Percentiles rank a stretch among this genome's conserved stretches.
Evolutionary conservation across 257 asterid genomes (phyloP).

Genomic region (Solanum medicagineum): DNA sequence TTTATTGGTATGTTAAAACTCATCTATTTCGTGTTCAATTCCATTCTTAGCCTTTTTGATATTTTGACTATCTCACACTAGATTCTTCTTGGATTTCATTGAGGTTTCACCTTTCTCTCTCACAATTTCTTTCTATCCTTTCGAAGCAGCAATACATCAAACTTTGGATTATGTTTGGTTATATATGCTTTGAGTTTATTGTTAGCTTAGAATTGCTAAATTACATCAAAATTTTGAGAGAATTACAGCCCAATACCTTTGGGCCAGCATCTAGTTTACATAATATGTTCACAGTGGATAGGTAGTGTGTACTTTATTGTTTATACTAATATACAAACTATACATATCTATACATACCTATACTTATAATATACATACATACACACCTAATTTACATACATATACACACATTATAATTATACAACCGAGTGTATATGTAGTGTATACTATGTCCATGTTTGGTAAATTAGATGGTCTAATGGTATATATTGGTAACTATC

Average conservation of each 20-base stretch:
- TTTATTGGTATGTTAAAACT: slow-evolving; percentile 48
- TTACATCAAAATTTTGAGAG: neutral
- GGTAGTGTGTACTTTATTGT: neutral
- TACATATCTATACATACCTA: neutral
- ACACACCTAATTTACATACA: neutral
- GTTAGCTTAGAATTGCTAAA: neutral
- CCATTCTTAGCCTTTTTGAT: neutral
- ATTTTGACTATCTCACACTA: neutral
- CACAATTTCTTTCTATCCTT: neutral
- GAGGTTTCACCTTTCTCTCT: neutral
- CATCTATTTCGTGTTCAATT: neutral
- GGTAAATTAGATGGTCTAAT: neutral
- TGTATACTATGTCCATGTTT: neutral
- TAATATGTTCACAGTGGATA: neutral
- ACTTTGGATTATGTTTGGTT: neutral
- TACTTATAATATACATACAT: neutral
- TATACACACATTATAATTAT: neutral
- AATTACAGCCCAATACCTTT: neutral
- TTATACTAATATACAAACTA: neutral
- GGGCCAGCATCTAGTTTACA: neutral
- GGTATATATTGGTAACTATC: neutral
- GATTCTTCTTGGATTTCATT: neutral
- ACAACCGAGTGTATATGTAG: neutral
- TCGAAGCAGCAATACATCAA: neutral
- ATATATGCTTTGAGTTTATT: neutral